A percentile compares a stretch with the other conserved stretches of the same genome.
Conservation (phyloP, 805 yeast species). For the Jamesozyma rosinii region DNA sequence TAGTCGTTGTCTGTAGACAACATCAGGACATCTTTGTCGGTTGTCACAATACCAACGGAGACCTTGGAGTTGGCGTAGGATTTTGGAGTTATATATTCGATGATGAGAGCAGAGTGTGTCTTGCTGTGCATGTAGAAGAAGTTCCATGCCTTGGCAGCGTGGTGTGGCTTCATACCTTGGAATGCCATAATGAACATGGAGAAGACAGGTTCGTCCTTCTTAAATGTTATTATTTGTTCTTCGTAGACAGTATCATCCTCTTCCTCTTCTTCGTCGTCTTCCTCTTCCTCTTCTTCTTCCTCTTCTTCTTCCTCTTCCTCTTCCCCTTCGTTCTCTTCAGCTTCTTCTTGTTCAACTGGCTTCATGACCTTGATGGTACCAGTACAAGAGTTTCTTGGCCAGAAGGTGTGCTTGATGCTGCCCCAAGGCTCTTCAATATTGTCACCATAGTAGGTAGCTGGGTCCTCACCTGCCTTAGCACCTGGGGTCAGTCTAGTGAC, state of each 20-base stretch:
- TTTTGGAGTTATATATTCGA: constrained; percentile 93
- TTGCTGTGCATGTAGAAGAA: constrained; percentile 81
- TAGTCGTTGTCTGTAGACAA: constrained; percentile 60
- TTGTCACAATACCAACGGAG: constrained; percentile 64
- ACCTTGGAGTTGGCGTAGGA: constrained; percentile 80
- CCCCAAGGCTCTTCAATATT: constrained; percentile 89
- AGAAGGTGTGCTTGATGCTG: constrained; percentile 86
- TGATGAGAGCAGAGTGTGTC: constrained; percentile 63
- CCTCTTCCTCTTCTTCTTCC: constrained; percentile 10
- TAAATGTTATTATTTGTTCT: constrained; percentile 18
- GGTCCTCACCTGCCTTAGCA: constrained; percentile 83
- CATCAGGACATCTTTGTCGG: constrained; percentile 51
- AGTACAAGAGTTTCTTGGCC: constrained; percentile 76
- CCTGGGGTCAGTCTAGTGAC: constrained; percentile 62
- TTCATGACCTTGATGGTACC: constrained; percentile 52
- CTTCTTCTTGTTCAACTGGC: constrained; percentile 15
- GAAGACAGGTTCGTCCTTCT: constrained; percentile 23
- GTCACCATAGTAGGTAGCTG: constrained; percentile 79
- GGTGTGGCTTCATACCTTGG: constrained; percentile 99
- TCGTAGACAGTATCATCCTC: constrained; percentile 14
- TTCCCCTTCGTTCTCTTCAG: constrained; percentile 12
- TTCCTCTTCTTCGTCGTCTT: constrained; percentile 11
- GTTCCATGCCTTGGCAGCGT: constrained; percentile 96
- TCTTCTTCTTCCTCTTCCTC: constrained; percentile 13
- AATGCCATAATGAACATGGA: constrained; percentile 92